These are phyloP conservation scores for Aspergillus sp. DNA, from an alignment of 2,329 filamentous ascomycete genomes.

Conservation along the genomic window DNA sequence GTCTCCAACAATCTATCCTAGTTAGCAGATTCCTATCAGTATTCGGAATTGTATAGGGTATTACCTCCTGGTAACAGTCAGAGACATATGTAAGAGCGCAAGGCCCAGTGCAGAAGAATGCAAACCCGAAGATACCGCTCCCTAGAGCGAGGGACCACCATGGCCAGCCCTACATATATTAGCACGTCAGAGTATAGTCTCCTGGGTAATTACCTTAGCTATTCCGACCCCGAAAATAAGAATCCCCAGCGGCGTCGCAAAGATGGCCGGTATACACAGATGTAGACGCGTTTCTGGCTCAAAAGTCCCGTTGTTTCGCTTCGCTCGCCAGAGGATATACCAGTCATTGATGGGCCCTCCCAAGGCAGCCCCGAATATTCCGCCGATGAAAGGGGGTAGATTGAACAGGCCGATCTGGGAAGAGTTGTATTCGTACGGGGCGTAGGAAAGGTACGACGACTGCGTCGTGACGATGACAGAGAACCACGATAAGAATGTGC, in stretches of 20 bases:
- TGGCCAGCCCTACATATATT: background rate
- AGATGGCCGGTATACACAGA: constrained; percentile 12
- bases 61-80: constrained; percentile 2
- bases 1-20: constrained; percentile 46
- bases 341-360: constrained; percentile 32
- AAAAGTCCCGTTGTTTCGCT: constrained; percentile 41
- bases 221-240: constrained; percentile 23
- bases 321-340: constrained; percentile 36
- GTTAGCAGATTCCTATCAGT: background rate
- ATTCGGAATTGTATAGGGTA: no score
- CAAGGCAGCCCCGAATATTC: background rate
- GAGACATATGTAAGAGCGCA: background rate
- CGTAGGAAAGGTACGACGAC: constrained; percentile 36
- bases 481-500: constrained; percentile 38
- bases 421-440: constrained; percentile 44
- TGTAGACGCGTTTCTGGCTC: constrained; percentile 49
- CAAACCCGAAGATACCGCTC: background rate
- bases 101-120: background rate
- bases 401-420: constrained; percentile 41
- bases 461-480: constrained; percentile 39
- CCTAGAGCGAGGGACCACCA: constrained; percentile 2
- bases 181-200: background rate
- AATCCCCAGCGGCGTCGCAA: constrained; percentile 21
- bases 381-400: constrained; percentile 42
- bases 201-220: background rate